Base-by-base conservation (phyloP, 768 basidiomycete genomes). In the Pulveroboletus ravenelii region DNA sequence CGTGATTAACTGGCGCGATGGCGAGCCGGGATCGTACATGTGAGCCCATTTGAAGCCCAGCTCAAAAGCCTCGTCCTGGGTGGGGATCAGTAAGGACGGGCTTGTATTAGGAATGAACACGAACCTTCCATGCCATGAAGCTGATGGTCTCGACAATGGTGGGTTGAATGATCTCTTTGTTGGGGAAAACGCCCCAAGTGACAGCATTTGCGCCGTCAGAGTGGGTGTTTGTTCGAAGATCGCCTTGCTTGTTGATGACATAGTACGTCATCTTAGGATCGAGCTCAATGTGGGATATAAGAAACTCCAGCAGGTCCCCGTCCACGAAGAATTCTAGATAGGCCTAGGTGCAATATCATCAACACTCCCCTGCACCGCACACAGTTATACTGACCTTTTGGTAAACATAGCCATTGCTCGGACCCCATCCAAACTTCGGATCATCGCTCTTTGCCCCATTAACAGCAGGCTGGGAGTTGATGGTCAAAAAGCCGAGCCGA, bases 151-250 rank as follows among this genome's bases (percentile, higher is more conserved):
- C 94, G 18, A 97, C 94, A 54, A 96, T 92, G 17, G 94, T 97
- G 18, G 94, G 94, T 65, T 95, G 93, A 41, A 95, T 73, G 59
- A 96, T 89, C 74, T 96, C 94, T 69, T 97, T 97, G 49, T 91
- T 90, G 5, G 94, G 92, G 78, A 95, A 97, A 9, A 96, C 91
- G 55, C 94, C 94, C 94, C 94, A 97, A 1, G 94, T 97, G 15
- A 97, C 93, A n/a, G 94, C 94, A 60, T 96, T 97, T 25, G 96
- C 94, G 3, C 94, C 93, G 45, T 96, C 93, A 2, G 87, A 89
- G 60, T 92, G 89, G 14, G 84, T 93, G 75, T 98, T 99, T 43
- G 96, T 97, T 48, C 86, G 82, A 44, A 99, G 74, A 67, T 98
- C 94, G 36, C 96, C 96, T 37, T 85, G 82, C 68, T 87, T 91